phyloP scores from a whole-genome alignment of 2,329 filamentous ascomycete species.

The Penicillium sclerotigenum region DNA sequence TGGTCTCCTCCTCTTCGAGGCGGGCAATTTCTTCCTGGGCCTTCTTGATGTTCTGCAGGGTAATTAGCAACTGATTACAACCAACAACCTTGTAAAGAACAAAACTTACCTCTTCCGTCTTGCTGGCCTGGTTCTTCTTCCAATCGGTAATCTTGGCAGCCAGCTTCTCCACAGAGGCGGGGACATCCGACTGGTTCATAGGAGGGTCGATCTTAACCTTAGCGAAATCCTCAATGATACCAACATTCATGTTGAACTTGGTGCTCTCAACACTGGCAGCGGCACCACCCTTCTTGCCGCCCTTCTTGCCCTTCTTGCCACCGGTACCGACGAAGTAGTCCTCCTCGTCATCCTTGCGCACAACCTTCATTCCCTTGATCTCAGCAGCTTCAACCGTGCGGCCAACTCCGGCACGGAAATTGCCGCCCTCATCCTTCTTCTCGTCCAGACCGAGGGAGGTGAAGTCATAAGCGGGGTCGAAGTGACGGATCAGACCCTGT shows the following conservation, averaged over 20 bases:
- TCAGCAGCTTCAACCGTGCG: conserved; percentile 81
- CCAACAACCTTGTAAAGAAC: not conserved
- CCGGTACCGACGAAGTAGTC: conserved; percentile 73
- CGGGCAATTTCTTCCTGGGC: conserved; percentile 93
- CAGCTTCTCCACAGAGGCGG: conserved; percentile 77
- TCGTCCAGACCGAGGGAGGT: conserved; percentile 54
- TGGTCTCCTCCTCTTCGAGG: conserved; percentile 67
- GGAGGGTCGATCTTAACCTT: conserved; percentile 84
- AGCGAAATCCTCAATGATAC: conserved; percentile 84
- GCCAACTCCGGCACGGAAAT: conserved; percentile 73
- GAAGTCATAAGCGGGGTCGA: conserved; percentile 78
- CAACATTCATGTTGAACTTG: conserved; percentile 83
- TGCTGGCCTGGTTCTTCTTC: conserved; percentile 83
- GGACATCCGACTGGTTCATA: conserved; percentile 78
- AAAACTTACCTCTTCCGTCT: conserved; percentile 82
- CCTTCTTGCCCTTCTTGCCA: conserved; percentile 84
- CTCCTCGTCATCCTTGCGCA: conserved; percentile 86
- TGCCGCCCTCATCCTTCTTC: conserved; percentile 54
- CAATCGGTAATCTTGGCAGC: conserved; percentile 87
- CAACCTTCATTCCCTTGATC: conserved; percentile 78
- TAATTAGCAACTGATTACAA: conserved; percentile 10
- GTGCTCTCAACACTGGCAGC: conserved; percentile 45
- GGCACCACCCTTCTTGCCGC: conserved; percentile 62
- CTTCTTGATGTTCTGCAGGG: conserved; percentile 83
- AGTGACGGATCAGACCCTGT: conserved; percentile 83